phyloP scores from a whole-genome alignment of 108 stramenopile species.

The Cylindrotheca fusiformis region DNA sequence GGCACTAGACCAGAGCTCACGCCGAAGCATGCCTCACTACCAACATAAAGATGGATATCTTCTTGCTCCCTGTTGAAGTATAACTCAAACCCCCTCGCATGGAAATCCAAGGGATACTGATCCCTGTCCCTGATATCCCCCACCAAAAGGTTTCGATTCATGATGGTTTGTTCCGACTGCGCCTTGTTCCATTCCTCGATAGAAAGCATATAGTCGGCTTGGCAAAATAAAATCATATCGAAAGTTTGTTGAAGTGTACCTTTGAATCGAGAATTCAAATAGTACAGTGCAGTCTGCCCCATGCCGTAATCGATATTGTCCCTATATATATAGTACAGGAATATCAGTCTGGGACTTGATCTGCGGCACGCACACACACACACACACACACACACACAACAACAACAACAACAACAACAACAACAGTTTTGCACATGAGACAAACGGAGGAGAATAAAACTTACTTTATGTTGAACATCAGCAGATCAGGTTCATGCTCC shows the following conservation, averaged over 20 bases:
- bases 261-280: not conserved
- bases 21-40: slow-evolving; percentile 12
- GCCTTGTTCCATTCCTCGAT: not conserved
- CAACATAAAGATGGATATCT: slow-evolving; percentile 17
- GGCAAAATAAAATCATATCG: not conserved
- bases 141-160: not conserved
- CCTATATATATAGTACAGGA: too few relatives aligned
- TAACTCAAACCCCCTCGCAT: not conserved
- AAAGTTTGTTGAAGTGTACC: not conserved
- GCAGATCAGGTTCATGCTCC: not conserved
- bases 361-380: too few relatives aligned
- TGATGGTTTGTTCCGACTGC: not conserved
- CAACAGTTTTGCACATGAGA: not conserved
- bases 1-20: not conserved
- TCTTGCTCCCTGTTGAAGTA: slow-evolving; percentile 14
- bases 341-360: not conserved
- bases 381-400: too few relatives aligned
- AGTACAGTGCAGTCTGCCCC: slow-evolving; percentile 1
- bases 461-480: slow-evolving; percentile 5
- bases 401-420: not conserved
- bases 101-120: slow-evolving; percentile 13
- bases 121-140: slow-evolving; percentile 12
- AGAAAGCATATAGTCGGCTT: not conserved
- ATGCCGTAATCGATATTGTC: slow-evolving; percentile 17
- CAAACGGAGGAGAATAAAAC: too few relatives aligned